These are phyloP conservation scores for Ascochyta lentis DNA, from an alignment of 2,329 filamentous ascomycete species.

Conservation along the genomic window DNA sequence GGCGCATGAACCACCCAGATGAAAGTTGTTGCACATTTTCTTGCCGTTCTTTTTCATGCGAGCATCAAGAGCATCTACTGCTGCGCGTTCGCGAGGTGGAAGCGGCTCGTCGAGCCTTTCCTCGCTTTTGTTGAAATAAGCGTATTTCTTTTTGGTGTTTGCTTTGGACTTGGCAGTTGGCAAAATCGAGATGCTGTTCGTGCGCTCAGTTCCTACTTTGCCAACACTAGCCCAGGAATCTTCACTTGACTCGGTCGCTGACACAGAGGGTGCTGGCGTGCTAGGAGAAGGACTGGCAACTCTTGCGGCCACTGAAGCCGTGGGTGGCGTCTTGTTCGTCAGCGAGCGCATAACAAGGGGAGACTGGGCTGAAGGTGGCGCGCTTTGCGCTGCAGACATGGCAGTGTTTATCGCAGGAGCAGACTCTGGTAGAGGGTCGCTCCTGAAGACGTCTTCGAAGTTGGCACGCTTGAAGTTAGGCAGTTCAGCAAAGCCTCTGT, in stretches of 20 bases:
- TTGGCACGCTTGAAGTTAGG: slow-evolving; percentile 48
- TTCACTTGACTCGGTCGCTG: slow-evolving; percentile 21
- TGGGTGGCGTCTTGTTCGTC: slow-evolving; percentile 22
- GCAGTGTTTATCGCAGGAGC: slow-evolving; percentile 16
- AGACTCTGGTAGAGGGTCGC: slow-evolving; percentile 49
- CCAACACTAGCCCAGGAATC: slow-evolving; percentile 51
- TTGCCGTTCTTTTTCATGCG: slow-evolving; percentile 41
- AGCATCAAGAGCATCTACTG: slow-evolving; percentile 33
- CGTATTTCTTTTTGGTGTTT: slow-evolving; percentile 43
- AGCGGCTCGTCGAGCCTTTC: slow-evolving; percentile 53
- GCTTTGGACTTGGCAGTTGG: slow-evolving; percentile 22
- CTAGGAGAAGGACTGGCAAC: slow-evolving; percentile 26
- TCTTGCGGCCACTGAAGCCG: slow-evolving; percentile 20
- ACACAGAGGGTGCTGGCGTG: slow-evolving; percentile 29
- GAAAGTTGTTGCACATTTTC: slow-evolving; percentile 47
- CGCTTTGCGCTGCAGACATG: background rate
- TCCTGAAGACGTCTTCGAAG: slow-evolving; percentile 53
- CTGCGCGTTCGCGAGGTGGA: slow-evolving; percentile 35
- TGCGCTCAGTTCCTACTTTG: slow-evolving; percentile 38
- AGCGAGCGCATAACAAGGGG: slow-evolving; percentile 18
- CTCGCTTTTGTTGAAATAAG: slow-evolving; percentile 52
- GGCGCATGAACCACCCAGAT: slow-evolving; percentile 48
- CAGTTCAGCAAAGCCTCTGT: slow-evolving; percentile 51
- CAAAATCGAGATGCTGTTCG: slow-evolving; percentile 51
- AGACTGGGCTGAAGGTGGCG: slow-evolving; percentile 20